Conservation (phyloP, 164 flowering plant species). For the Tetrastigma voinierianum region DNA sequence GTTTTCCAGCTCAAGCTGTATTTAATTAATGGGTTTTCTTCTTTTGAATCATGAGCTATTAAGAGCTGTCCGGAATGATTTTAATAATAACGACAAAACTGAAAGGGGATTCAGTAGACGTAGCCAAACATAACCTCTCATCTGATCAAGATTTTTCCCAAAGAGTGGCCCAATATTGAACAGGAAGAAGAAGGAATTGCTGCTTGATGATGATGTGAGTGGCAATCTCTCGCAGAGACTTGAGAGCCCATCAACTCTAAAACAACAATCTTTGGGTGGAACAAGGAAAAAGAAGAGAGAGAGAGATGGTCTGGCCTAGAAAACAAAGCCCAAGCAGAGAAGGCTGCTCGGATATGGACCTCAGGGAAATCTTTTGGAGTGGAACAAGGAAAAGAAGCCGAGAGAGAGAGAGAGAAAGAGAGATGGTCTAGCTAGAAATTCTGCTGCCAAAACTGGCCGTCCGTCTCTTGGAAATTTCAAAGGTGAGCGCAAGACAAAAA, state of each 20-base stretch:
- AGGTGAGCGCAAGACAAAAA: constrained; percentile 66
- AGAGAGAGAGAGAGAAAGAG: constrained; percentile 61
- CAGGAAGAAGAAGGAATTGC: constrained; percentile 70
- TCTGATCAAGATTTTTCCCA: constrained; percentile 42
- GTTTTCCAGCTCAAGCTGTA: constrained; percentile 3
- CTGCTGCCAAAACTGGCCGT: constrained; percentile 51
- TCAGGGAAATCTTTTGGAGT: too few species aligned
- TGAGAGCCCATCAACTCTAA: constrained; percentile 43
- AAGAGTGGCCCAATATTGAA: constrained; percentile 50
- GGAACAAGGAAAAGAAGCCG: constrained; percentile 76
- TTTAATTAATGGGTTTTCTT: constrained; percentile 3
- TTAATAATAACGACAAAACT: constrained; percentile 26
- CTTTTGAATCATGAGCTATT: constrained; percentile 14
- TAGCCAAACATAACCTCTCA: constrained; percentile 21
- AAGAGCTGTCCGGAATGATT: constrained; percentile 31
- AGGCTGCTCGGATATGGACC: too few species aligned
- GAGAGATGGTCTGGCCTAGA: too few species aligned
- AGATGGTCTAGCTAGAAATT: constrained; percentile 30
- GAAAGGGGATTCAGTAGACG: constrained; percentile 28
- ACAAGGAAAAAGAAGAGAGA: too few species aligned
- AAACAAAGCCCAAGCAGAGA: too few species aligned
- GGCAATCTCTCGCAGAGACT: constrained; percentile 32
- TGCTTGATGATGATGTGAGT: constrained; percentile 74
- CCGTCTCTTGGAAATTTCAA: constrained; percentile 31
- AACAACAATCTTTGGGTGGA: constrained; percentile 36